Conservation (phyloP, 768 basidiomycete species). For the Calocybe gangraenosa region DNA sequence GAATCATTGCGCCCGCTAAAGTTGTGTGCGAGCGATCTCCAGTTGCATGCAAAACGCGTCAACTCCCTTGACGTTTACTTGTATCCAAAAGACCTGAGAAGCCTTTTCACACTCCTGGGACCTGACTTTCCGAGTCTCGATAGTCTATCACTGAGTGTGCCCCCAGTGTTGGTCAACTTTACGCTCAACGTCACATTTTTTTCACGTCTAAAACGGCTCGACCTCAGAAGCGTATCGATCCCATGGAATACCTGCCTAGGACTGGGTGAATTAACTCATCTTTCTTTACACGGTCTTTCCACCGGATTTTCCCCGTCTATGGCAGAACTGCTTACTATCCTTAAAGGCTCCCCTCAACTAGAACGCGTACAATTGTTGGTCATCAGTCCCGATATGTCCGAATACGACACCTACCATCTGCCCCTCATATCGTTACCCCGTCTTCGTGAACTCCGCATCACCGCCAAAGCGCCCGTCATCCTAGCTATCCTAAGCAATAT, state of each 20-base stretch:
- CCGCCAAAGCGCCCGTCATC: constrained; percentile 22
- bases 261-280: constrained; percentile 21
- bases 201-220: constrained; percentile 27
- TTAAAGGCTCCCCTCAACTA: constrained; percentile 29
- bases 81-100: constrained; percentile 28
- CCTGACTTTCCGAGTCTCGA: constrained; percentile 22
- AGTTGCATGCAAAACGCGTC: constrained; percentile 25
- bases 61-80: constrained; percentile 32
- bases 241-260: constrained; percentile 28
- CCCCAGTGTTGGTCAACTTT: constrained; percentile 23
- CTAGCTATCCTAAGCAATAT: constrained; percentile 23
- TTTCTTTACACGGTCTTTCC: constrained; percentile 29
- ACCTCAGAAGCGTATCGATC: constrained; percentile 30
- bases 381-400: constrained; percentile 17
- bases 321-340: constrained; percentile 27
- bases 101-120: constrained; percentile 26
- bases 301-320: constrained; percentile 28
- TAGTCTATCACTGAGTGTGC: constrained; percentile 31
- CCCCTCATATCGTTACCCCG: constrained; percentile 18
- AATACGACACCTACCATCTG: not conserved
- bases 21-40: constrained; percentile 21
- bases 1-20: constrained; percentile 23
- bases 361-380: constrained; percentile 28
- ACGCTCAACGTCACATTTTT: constrained; percentile 18
- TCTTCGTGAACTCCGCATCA: constrained; percentile 27